Base-by-base conservation (phyloP, 306 rosid species). In the Ormosia semicastrata region DNA sequence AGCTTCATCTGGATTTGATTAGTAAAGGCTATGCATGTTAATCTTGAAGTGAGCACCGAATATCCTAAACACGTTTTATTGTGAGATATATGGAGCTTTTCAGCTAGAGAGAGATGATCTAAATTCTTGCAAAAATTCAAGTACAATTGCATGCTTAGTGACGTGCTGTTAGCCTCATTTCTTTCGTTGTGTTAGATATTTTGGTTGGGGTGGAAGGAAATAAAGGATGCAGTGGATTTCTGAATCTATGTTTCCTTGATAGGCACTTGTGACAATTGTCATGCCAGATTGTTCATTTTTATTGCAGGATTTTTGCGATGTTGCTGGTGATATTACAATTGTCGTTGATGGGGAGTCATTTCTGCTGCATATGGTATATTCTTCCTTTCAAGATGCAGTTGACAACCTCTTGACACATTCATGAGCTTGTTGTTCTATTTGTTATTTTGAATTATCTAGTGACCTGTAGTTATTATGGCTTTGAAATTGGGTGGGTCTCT, bases 321-420 rank as follows among this genome's bases (percentile, higher is more conserved):
- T 94, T 72, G 95, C 98, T 46, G 97, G 95, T 43, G 98, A 94
- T 84, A 88, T 94, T 49, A 94, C 94, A 70, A 85, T 92, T 37
- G 86, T 87, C 0, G 93, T 89, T 50, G 92, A 89, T 86, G 97
- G 96, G 32, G 94, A 94, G 62, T 88, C 96, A 46, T 94, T 94
- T 89, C 89, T 94, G 64, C 88, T 92, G 41, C 98, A 94, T 47
- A 94, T 90, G 98, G 98, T 94, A 84, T 54, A 53, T n/a, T 66
- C 46, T 12, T 56, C 63, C 36, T 75, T 71, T 64, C 18, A 52
- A 59, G 46, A 63, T 73, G 49, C 14, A 15, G 49, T 24, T 15
- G n/a, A 68, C 29, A 24, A 52, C 73, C 56, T 7, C 66, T 52
- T 36, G 24, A 40, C 37, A 32, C 43, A 37, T 62, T 59, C 54